A percentile compares a stretch with the other conserved stretches of the same genome.
Conservation (phyloP, 1,139 yeast genomes). For the Candida frijolesensis region DNA sequence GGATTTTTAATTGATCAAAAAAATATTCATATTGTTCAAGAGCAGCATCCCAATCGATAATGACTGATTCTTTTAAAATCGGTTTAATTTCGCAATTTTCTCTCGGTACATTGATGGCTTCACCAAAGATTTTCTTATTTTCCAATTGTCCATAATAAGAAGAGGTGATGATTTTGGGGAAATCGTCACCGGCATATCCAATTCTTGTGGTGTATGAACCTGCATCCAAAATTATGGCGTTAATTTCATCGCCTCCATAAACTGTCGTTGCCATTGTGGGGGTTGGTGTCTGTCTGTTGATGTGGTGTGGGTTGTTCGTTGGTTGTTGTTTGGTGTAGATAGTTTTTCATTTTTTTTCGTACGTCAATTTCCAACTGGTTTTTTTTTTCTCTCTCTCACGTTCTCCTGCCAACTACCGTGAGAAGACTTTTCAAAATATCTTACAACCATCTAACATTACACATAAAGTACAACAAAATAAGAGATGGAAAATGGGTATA, state of each 20-base stretch:
- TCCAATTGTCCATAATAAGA: slow-evolving; percentile 47
- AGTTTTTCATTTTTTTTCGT: no score
- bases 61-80: slow-evolving; percentile 60
- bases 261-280: slow-evolving; percentile 26
- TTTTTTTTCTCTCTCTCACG: no score
- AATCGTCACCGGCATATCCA: slow-evolving; percentile 95
- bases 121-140: slow-evolving; percentile 48
- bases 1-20: slow-evolving; percentile 47
- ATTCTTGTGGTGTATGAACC: slow-evolving; percentile 83
- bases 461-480: no score
- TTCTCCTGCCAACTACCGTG: no score
- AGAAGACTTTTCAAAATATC: no score
- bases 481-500: no score
- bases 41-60: slow-evolving; percentile 77
- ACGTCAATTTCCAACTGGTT: no score
- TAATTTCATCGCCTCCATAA: slow-evolving; percentile 74
- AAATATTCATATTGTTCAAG: slow-evolving; percentile 68
- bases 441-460: no score
- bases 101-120: slow-evolving; percentile 57
- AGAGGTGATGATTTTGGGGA: slow-evolving; percentile 76
- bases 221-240: slow-evolving; percentile 89
- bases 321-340: background rate
- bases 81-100: slow-evolving; percentile 55
- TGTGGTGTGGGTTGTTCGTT: background rate
- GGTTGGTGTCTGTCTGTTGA: background rate